A percentile compares a stretch with the other conserved stretches of the same genome.
phyloP scores from a whole-genome alignment of 2,329 filamentous ascomycete species.

The Epichloe elymi region DNA sequence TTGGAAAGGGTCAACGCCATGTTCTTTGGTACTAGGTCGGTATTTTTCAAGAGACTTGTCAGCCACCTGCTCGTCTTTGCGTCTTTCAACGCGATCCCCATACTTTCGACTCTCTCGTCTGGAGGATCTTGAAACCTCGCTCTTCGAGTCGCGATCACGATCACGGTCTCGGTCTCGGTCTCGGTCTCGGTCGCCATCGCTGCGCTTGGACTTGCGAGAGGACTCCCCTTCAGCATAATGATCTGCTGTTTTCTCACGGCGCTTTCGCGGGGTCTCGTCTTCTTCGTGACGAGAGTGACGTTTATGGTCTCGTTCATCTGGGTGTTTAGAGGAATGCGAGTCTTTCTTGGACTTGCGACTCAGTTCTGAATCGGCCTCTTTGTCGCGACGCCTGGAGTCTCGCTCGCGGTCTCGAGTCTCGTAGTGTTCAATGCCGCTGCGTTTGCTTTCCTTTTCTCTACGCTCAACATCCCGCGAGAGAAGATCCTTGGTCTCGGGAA shows the following conservation, averaged over 20 bases:
- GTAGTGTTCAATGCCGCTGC: slow-evolving; percentile 3
- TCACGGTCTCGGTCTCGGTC: slow-evolving; percentile 15
- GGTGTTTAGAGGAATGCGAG: slow-evolving; percentile 15
- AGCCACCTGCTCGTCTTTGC: slow-evolving; percentile 17
- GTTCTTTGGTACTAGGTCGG: slow-evolving; percentile 8
- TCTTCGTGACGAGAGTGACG: slow-evolving; percentile 21
- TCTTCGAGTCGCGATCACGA: slow-evolving; percentile 15
- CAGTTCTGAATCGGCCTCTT: slow-evolving; percentile 7
- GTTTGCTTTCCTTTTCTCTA: slow-evolving; percentile 3
- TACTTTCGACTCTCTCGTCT: slow-evolving; percentile 13
- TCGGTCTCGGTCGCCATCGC: slow-evolving; percentile 15
- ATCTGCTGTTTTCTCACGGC: slow-evolving; percentile 15
- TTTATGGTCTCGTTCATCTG: slow-evolving; percentile 17
- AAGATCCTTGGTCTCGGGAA: slow-evolving; percentile 6
- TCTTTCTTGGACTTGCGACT: slow-evolving; percentile 18
- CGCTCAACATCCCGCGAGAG: not conserved
- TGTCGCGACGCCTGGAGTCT: slow-evolving; percentile 13
- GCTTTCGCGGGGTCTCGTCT: slow-evolving; percentile 16
- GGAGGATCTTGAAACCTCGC: slow-evolving; percentile 13
- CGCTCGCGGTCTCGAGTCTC: slow-evolving; percentile 9
- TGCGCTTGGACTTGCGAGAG: slow-evolving; percentile 10
- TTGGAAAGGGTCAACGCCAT: slow-evolving; percentile 40
- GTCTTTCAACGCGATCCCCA: slow-evolving; percentile 15
- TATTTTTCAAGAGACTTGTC: slow-evolving; percentile 7
- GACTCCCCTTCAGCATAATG: slow-evolving; percentile 12